Base-by-base conservation (phyloP, 441 rosid species). In the Adansonia grandidieri region DNA sequence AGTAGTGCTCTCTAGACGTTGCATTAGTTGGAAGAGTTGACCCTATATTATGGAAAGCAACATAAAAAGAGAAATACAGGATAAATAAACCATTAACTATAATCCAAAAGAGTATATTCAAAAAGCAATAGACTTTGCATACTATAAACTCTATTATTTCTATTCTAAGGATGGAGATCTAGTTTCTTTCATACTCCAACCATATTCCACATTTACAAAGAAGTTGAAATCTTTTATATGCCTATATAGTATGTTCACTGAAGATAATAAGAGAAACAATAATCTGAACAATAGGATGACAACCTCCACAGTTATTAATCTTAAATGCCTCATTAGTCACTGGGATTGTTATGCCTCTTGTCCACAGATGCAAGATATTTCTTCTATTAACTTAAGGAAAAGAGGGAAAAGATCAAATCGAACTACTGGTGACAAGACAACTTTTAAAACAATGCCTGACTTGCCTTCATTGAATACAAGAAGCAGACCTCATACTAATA, bases 21-120 rank as follows among this genome's bases (percentile, higher is more conserved):
- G 95, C 99, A 97, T 93, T 89, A 97, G 81, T 77, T 91, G 98
- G 85, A 94, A 97, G 69, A 97, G 93, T 90, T 97, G 99, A 79
- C 95, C 78, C 99, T 97, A 78, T 53, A 82, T 69, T 81, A 37
- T 80, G 78, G 72, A 78, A 80, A 66, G 78, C 14, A 74, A 65
- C 54, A 71, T 11, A 42, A 72, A 50, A 78, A 50, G 53, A 60
- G 70, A 47, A 69, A 57, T 75, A 54, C 60, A 47, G 47, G 63
- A 57, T 66, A 60, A 73, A 71, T 71, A 51, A 78, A 54, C 42
- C 37, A n/a, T 61, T 15, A 77, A 67, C 24, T 56, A 50, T 66
- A 66, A 66, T 19, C 44, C 40, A 19, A 78, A 78, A 64, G 6
- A 4, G 42, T 37, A 0, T 19, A 44, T 57, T 19, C 19, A 19